Conservation (phyloP, 768 basidiomycete species). For the Auricularia auricula-judae region DNA sequence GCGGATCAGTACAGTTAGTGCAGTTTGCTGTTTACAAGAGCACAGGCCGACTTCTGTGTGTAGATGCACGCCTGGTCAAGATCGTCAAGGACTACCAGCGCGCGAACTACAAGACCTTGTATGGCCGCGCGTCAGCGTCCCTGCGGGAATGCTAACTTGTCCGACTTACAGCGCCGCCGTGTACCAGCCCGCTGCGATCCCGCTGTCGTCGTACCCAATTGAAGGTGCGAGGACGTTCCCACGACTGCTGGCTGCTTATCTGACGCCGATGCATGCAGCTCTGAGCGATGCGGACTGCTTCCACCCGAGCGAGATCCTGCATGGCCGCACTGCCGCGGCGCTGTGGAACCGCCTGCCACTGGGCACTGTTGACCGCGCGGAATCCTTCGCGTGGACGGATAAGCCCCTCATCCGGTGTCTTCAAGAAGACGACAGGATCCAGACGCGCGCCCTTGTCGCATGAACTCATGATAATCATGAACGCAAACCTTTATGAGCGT, state of each 20-base stretch:
- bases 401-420: not conserved
- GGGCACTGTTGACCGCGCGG: not conserved
- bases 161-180: constrained; percentile 1
- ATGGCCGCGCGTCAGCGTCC: not conserved
- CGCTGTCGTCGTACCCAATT: constrained; percentile 1
- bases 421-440: constrained; percentile 3
- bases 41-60: not conserved
- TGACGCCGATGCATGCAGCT: not conserved
- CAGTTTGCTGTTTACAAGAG: not conserved
- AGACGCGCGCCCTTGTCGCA: constrained; percentile 1
- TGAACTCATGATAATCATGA: not conserved
- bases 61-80: constrained; percentile 1
- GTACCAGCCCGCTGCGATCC: constrained; percentile 4
- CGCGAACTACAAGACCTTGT: constrained; percentile 1
- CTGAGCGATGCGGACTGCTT: constrained; percentile 6
- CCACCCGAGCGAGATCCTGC: not conserved
- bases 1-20: constrained; percentile 1
- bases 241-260: not conserved
- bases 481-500: not conserved
- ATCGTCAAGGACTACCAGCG: constrained; percentile 6
- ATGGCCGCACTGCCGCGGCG: not conserved
- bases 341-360: constrained; percentile 1
- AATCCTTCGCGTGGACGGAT: constrained; percentile 1
- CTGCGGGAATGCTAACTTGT: not conserved
- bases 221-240: not conserved